Conservation (phyloP, 208 protist species). For the Angomonas desouzai region DNA sequence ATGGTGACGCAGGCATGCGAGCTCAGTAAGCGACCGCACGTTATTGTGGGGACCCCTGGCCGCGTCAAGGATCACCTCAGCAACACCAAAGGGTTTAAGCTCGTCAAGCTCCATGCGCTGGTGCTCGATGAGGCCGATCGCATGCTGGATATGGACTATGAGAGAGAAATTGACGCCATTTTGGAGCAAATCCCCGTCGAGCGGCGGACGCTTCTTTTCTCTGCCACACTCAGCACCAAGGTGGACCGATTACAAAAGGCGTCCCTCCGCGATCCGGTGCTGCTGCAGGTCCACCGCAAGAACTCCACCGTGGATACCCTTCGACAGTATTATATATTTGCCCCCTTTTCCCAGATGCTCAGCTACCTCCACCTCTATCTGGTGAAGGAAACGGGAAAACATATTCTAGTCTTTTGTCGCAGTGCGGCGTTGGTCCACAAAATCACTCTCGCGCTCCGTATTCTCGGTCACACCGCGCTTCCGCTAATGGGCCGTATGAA, state of each 20-base stretch:
- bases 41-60: constrained; percentile 97
- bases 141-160: constrained; percentile 98
- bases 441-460: constrained; percentile 86
- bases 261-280: constrained; percentile 95
- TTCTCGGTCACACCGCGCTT: constrained; percentile 86
- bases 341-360: constrained; percentile 92
- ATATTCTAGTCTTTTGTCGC: constrained; percentile 91
- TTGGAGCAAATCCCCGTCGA: constrained; percentile 88
- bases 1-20: constrained; percentile 95
- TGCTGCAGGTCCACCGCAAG: constrained; percentile 94
- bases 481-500: constrained; percentile 92
- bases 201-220: constrained; percentile 96
- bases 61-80: constrained; percentile 97
- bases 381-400: constrained; percentile 83
- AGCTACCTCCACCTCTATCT: constrained; percentile 88
- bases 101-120: constrained; percentile 93
- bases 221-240: constrained; percentile 98
- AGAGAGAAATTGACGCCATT: constrained; percentile 97
- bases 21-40: constrained; percentile 94
- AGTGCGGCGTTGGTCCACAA: constrained; percentile 88
- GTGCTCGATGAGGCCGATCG: constrained; percentile 99
- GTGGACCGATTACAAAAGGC: constrained; percentile 97
- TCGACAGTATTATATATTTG: constrained; percentile 96
- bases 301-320: constrained; percentile 96
- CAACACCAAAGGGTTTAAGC: constrained; percentile 98